Base-by-base conservation (phyloP, 768 basidiomycete species). In the Termitomyces sp. region DNA sequence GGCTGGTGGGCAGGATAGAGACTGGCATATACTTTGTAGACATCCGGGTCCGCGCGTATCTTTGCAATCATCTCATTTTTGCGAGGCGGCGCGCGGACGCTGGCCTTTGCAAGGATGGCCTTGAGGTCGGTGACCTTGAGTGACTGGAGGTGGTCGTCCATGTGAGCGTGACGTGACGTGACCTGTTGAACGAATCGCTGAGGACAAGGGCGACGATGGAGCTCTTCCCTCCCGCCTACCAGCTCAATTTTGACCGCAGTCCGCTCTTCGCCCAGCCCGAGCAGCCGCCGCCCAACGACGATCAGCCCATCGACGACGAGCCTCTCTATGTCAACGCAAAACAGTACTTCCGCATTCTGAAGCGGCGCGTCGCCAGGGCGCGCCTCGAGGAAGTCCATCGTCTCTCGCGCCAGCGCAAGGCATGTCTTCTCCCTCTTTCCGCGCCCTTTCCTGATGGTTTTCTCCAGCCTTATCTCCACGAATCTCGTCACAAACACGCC, bases 321-420 rank as follows among this genome's bases (percentile, higher is more conserved):
- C 96, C 97, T 28, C 86, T 99, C 63, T 98, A 98, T 74, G 97
- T 99, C 57, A 99, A 99, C 65, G 96, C 97, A 58, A 99, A 99
- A 69, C 97, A 99, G 73, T 99, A 98, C 70, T 94, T 95, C 65
- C 91, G 97, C 68, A 98, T 99, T 66, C 83, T 99, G 71, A 98
- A 98, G 77, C 82, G 97, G 60, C 82, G 97, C 55, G 83, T 91
- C 63, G 94, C 96, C 5, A 76, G 96, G 44, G 91, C 93, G 3
- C 81, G 97, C 49, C 79, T 98, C 52, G 95, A 97, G 66, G 96
- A 98, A 72, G 80, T 98, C 53, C 94, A 97, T 63, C 81, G 93
- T 61, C 82, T 99, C 60, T 94, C 93, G 56, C 81, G 87, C 63
- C 91, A 96, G 70, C 81, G 97, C 68, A 98, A 99, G 84, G 96